Conservation (phyloP, 176 grass and related monocot genomes). For the Oryza officinalis region DNA sequence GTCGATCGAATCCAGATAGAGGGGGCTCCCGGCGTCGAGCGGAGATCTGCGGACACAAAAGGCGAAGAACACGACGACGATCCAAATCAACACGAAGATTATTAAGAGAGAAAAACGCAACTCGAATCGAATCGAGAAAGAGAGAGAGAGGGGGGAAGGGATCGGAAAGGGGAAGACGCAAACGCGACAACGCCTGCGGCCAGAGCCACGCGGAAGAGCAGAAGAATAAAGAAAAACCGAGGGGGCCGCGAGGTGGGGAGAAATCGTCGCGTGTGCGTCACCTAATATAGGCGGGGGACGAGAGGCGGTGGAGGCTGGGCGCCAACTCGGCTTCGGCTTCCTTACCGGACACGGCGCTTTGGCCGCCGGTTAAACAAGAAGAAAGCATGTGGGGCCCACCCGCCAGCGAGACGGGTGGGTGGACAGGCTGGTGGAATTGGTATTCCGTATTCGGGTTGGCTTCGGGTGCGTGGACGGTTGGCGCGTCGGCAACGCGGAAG, state of each 20-base stretch:
- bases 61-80: neutral
- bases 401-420: neutral
- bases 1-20: neutral
- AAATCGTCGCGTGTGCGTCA: neutral
- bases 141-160: too few relatives aligned
- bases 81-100: neutral
- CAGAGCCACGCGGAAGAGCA: too few relatives aligned
- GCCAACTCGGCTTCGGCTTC: slow-evolving; percentile 27
- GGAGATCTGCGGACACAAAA: slow-evolving; percentile 22
- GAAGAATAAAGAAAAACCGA: neutral
- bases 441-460: neutral
- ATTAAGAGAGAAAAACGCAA: too few relatives aligned
- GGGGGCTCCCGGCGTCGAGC: neutral
- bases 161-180: neutral
- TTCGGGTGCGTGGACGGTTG: neutral
- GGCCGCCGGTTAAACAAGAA: neutral
- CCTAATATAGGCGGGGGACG: slow-evolving; percentile 11
- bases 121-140: neutral
- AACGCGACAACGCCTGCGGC: neutral
- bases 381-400: neutral
- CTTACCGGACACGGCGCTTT: slow-evolving; percentile 24
- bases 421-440: neutral
- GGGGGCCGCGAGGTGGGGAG: neutral
- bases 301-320: slow-evolving; percentile 28
- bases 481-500: slow-evolving; percentile 33